These are phyloP conservation scores for Backusella macrospora DNA, from an alignment of 192 early-diverging fungal genomes.

Conservation along the genomic window DNA sequence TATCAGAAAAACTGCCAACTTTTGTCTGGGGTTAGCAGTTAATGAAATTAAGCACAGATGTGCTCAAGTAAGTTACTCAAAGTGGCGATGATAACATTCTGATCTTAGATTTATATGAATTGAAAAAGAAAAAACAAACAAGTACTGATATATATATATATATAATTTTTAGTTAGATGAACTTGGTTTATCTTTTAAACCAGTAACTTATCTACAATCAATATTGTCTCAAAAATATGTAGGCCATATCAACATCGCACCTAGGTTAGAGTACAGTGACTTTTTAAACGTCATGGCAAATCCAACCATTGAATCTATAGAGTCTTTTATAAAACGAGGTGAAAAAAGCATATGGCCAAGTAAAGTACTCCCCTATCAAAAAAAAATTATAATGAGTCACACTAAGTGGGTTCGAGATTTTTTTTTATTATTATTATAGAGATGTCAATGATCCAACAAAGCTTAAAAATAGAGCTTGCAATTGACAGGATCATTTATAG, in stretches of 20 bases:
- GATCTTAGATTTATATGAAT: background rate
- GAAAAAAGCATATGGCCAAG: conserved; percentile 76
- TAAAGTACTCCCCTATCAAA: conserved; percentile 33
- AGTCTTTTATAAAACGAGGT: conserved; percentile 55
- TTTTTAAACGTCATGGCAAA: conserved; percentile 69
- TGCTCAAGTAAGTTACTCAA: conserved; percentile 56
- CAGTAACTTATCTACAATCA: conserved; percentile 61
- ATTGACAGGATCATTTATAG: background rate
- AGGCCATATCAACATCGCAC: conserved; percentile 83
- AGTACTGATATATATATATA: background rate
- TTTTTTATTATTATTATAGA: background rate
- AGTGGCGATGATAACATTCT: background rate
- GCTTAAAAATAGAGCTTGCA: background rate
- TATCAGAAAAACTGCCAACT: conserved; percentile 45
- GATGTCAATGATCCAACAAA: background rate
- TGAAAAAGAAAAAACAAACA: background rate
- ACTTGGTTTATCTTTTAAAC: conserved; percentile 57
- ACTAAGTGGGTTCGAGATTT: background rate
- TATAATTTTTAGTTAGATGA: conserved; percentile 45
- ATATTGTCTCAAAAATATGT: conserved; percentile 77
- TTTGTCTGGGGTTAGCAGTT: conserved; percentile 55
- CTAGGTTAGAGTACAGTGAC: conserved; percentile 56
- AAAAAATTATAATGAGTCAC: background rate
- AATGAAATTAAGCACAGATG: conserved; percentile 70
- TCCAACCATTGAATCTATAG: conserved; percentile 56